Conservation (phyloP, 257 asterid species). For the Solanum rostratum region DNA sequence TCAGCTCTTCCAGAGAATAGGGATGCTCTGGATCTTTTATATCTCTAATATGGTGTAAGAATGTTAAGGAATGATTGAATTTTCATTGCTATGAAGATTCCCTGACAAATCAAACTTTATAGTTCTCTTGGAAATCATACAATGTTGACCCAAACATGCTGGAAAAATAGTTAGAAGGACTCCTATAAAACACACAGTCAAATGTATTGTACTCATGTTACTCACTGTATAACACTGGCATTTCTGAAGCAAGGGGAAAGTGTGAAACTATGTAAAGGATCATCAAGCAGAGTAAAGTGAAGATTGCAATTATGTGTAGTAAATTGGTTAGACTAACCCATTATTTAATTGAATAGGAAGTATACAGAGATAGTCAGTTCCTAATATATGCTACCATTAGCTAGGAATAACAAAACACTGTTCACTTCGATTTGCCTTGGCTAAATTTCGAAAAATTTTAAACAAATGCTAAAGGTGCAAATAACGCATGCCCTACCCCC, state of each 20-base stretch:
- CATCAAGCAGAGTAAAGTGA: not conserved
- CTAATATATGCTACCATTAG: not conserved
- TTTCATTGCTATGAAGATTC: not conserved
- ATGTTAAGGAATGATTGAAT: slow-evolving; percentile 42
- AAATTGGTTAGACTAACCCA: not conserved
- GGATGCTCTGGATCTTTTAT: slow-evolving; percentile 98
- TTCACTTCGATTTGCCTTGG: not conserved
- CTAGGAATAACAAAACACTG: not conserved
- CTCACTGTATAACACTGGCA: not conserved
- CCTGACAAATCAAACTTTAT: not conserved
- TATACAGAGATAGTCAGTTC: not conserved
- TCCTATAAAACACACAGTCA: not conserved
- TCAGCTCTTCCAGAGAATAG: slow-evolving; percentile 83
- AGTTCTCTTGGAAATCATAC: not conserved
- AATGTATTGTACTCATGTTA: not conserved
- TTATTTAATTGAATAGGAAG: not conserved
- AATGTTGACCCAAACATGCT: not conserved
- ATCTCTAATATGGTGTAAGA: slow-evolving; percentile 85
- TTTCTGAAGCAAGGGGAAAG: not conserved
- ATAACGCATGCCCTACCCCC: not conserved
- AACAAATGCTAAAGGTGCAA: not conserved
- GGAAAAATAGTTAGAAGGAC: not conserved
- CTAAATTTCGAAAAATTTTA: not conserved
- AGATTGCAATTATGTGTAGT: not conserved
- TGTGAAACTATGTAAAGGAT: not conserved